phyloP scores from a whole-genome alignment of 345 rosid genomes.

The Balakata baccata region DNA sequence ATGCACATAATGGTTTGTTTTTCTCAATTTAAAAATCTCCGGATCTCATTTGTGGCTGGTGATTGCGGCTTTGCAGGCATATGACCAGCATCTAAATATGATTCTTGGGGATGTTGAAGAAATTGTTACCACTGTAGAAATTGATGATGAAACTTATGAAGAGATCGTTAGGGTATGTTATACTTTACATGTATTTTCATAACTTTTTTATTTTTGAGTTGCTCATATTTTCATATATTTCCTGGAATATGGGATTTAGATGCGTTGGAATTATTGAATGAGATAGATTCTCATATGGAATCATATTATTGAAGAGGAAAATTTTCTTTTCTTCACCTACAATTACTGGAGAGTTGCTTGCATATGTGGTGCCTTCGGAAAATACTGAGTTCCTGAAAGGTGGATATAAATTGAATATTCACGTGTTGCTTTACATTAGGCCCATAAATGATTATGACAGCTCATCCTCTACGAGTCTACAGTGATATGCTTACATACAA shows the following conservation, averaged over 20 bases:
- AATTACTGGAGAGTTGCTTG: not conserved
- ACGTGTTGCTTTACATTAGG: too few relatives aligned
- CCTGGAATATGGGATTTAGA: not conserved
- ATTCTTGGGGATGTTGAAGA: slow-evolving; percentile 99
- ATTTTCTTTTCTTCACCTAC: not conserved
- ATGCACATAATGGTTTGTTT: not conserved
- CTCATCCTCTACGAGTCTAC: too few relatives aligned
- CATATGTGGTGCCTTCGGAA: not conserved
- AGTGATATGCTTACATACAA: too few relatives aligned
- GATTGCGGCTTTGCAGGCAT: slow-evolving; percentile 57
- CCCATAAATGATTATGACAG: too few relatives aligned
- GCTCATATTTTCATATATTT: not conserved
- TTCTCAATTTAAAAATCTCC: slow-evolving; percentile 1
- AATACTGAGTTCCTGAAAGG: not conserved
- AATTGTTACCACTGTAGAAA: slow-evolving; percentile 89
- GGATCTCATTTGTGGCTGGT: not conserved
- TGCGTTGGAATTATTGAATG: not conserved
- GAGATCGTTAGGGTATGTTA: slow-evolving; percentile 94
- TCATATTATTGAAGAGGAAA: not conserved
- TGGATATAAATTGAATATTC: too few relatives aligned
- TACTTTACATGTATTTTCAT: not conserved
- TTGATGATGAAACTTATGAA: slow-evolving; percentile 97
- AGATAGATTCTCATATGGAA: not conserved
- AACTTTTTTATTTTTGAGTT: not conserved
- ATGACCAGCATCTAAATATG: slow-evolving; percentile 99